phyloP scores from a whole-genome alignment of 1,284 basidiomycete species.

The Trichosporon coremiiforme region DNA sequence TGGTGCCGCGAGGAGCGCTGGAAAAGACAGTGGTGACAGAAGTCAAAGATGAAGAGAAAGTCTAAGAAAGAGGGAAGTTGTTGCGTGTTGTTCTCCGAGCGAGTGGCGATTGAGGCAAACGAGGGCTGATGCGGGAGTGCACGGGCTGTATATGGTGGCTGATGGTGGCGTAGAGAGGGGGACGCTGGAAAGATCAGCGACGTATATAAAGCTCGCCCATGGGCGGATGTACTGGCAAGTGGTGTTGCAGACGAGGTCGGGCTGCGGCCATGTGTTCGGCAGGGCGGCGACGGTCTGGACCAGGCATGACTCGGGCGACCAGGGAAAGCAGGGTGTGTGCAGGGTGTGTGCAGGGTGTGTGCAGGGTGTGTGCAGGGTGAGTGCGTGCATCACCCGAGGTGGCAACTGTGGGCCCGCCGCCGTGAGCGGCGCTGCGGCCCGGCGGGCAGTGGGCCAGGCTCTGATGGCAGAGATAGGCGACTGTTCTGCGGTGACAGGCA shows the following conservation, averaged over 20 bases:
- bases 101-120: not conserved
- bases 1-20: not conserved
- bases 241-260: not conserved
- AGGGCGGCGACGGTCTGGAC: slow-evolving; percentile 11
- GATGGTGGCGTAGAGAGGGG: slow-evolving; percentile 11
- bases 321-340: not conserved
- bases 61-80: not conserved
- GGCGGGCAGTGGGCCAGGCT: not conserved
- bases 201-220: slow-evolving; percentile 4
- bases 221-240: not conserved
- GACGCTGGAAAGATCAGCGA: not conserved
- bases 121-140: not conserved
- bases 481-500: not conserved
- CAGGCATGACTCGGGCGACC: slow-evolving; percentile 6
- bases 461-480: not conserved
- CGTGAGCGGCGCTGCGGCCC: too few species aligned
- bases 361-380: too few species aligned
- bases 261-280: slow-evolving; percentile 6
- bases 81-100: not conserved
- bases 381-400: not conserved
- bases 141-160: not conserved
- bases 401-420: not conserved
- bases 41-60: not conserved
- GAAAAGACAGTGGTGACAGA: not conserved
- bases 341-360: too few species aligned